Conservation (phyloP, 75 land plant genomes). For the Cunninghamia lanceolata region DNA sequence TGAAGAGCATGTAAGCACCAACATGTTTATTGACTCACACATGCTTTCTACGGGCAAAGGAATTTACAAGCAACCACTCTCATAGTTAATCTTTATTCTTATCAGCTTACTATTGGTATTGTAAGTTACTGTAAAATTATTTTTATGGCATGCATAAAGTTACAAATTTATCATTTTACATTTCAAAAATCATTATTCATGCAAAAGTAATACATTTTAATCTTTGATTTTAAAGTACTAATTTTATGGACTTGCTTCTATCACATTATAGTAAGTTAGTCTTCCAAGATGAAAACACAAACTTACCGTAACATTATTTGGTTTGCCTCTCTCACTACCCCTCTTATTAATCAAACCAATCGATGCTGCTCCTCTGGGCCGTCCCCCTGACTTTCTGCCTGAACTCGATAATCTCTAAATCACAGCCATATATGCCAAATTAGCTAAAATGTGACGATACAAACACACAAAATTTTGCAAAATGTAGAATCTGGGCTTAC, state of each 20-base stretch:
- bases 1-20: no score
- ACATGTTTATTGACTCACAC: no score
- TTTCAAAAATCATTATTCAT: neutral
- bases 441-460: neutral
- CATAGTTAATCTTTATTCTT: no score
- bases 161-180: neutral
- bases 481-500: neutral
- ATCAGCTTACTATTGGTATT: no score
- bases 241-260: neutral
- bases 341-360: neutral
- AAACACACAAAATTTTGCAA: neutral
- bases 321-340: neutral
- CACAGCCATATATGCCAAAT: neutral
- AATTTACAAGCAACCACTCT: no score
- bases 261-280: neutral
- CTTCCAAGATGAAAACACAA: neutral
- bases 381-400: constrained; percentile 1
- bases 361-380: neutral
- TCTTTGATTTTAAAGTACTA: neutral
- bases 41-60: no score
- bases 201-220: neutral
- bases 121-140: no score
- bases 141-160: neutral
- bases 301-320: neutral
- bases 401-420: constrained; percentile 2